Base-by-base conservation (phyloP, 768 basidiomycete genomes). In the Butyriboletus loyo region DNA sequence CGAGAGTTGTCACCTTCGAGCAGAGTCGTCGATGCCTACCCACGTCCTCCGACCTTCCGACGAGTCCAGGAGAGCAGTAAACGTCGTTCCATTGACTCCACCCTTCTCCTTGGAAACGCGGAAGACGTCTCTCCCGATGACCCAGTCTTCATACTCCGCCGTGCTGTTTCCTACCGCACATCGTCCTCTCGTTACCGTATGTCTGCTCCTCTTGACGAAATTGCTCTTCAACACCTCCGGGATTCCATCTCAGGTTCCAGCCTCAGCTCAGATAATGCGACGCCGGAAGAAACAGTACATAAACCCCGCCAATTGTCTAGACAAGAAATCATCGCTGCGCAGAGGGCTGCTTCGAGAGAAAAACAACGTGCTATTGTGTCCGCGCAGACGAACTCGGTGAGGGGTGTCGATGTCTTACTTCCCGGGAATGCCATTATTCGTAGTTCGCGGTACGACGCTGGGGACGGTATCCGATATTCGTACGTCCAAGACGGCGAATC, bases 401-500 rank as follows among this genome's bases (percentile, higher is more conserved):
- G 92, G 39, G 96, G 96, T 1, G 81, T 96, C 66, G 96, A 98
- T 59, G 82, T 99, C 14, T 71, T 92, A 9, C 74, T 98, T 2
- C 89, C 90, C 2, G 90, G 91, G 6, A 89, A 89, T 54, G 89
- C 84, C 0, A 83, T 90, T 63, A 77, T 98, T 10, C 86, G 96
- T 28, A 94, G 92, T 61, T 85, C 89, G 7, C 77, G 92, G 7
- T 84, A 85, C 56, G 82, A 91, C 21, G 66, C 72, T 6, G 82
- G 79, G 37, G 87, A 91, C 57, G 75, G 77, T 41, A 87, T 93
- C 73, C 86, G 95, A 0, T 99, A 99, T 67, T 97, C 95, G 35
- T 98, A 92, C 66, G 88, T 98, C 37, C 86, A 92, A 56, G 92
- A 94, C 55, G 96, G 94, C 3, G 91, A 91, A 72, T 88, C 87